Conservation (phyloP, 345 rosid genomes). For the Sisymbrium altissimum region DNA sequence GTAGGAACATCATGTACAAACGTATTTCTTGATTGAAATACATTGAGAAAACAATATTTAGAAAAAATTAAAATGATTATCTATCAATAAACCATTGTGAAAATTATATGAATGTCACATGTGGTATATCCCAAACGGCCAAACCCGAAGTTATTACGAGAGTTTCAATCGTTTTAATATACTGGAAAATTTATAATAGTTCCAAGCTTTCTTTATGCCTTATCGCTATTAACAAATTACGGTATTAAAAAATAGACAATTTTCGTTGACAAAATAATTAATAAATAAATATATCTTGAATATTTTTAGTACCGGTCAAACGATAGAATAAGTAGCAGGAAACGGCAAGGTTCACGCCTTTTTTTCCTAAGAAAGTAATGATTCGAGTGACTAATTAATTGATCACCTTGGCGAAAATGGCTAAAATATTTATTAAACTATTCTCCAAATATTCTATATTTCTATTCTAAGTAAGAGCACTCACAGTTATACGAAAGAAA, state of each 20-base stretch:
- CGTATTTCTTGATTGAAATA: too few species aligned
- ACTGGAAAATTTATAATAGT: not conserved
- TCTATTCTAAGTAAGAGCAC: not conserved
- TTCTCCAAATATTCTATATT: not conserved
- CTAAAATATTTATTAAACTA: not conserved
- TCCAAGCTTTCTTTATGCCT: not conserved
- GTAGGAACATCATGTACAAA: too few species aligned
- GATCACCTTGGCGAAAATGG: not conserved
- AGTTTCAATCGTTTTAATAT: not conserved
- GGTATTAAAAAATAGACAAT: not conserved
- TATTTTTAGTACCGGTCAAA: not conserved
- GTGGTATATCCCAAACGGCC: too few species aligned
- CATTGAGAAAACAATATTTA: too few species aligned
- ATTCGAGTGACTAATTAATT: not conserved
- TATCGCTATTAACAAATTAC: not conserved
- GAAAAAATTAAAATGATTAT: too few species aligned
- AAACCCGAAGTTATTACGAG: too few species aligned
- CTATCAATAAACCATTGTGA: too few species aligned
- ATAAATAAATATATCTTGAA: not conserved
- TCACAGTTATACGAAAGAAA: not conserved
- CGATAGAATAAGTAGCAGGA: not conserved
- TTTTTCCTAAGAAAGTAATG: not conserved
- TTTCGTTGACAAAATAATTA: not conserved
- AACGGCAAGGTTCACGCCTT: slow-evolving; percentile 20
- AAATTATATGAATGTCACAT: too few species aligned